Percentiles rank a stretch among this genome's conserved stretches.
Evolutionary conservation across 2,329 filamentous ascomycete genomes (phyloP).

Genomic region (Hymenotorrendiella dingleyae): DNA sequence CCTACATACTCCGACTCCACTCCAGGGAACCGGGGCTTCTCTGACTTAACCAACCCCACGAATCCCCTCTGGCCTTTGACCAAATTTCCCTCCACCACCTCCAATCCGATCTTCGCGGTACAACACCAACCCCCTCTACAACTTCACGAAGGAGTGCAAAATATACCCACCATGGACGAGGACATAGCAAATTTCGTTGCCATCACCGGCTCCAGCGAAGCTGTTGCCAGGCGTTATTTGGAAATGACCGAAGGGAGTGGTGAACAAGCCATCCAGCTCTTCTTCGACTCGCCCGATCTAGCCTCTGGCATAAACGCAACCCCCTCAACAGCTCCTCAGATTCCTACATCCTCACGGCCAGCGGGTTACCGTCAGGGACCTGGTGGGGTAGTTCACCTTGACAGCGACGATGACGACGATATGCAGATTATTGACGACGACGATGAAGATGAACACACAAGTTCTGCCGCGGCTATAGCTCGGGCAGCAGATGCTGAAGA

Average conservation of each 20-base stretch:
- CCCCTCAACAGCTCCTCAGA: constrained; percentile 21
- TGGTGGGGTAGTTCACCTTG: constrained; percentile 64
- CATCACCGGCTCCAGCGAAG: constrained; percentile 70
- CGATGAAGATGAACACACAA: constrained; percentile 29
- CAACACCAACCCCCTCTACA: not conserved
- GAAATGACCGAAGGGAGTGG: constrained; percentile 78
- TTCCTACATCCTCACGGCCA: constrained; percentile 27
- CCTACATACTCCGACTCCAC: too few species aligned
- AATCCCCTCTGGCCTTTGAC: too few species aligned
- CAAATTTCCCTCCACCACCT: not conserved
- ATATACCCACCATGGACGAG: constrained; percentile 43
- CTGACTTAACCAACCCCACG: too few species aligned
- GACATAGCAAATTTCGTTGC: constrained; percentile 68
- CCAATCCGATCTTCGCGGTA: not conserved
- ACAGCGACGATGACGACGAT: constrained; percentile 64
- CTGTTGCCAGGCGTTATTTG: constrained; percentile 76
- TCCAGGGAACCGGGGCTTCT: too few species aligned
- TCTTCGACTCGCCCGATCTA: constrained; percentile 80
- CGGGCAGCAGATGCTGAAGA: constrained; percentile 64
- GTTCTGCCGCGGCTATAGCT: constrained; percentile 33
- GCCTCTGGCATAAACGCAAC: constrained; percentile 28
- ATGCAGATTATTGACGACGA: constrained; percentile 39
- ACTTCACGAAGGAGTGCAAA: not conserved
- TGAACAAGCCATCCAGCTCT: constrained; percentile 82
- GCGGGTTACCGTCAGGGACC: constrained; percentile 44